Evolutionary conservation across 345 rosid genomes (phyloP).

Genomic region (Luvunga scandens): DNA sequence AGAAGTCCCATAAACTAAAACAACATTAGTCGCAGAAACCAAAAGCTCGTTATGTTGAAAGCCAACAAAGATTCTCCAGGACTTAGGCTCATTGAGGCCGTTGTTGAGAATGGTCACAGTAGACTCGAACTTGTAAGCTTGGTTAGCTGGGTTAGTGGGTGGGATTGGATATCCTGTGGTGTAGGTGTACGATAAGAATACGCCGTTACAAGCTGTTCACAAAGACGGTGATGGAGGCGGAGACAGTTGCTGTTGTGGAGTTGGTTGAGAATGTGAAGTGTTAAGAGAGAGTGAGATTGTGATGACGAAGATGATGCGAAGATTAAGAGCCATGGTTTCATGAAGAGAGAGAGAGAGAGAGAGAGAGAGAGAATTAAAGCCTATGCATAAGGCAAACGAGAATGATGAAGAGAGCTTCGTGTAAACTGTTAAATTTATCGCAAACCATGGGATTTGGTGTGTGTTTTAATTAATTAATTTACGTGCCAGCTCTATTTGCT

Average conservation of each 20-base stretch:
- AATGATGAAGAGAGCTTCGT: not conserved
- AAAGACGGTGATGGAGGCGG: slow-evolving; percentile 18
- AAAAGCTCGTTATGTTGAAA: slow-evolving; percentile 66
- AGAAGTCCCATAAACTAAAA: slow-evolving; percentile 65
- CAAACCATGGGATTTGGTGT: not conserved
- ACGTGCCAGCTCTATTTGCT: slow-evolving; percentile 19
- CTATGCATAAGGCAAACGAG: not conserved
- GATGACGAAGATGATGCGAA: not conserved
- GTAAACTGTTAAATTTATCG: not conserved
- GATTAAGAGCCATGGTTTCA: slow-evolving; percentile 7
- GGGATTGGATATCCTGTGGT: slow-evolving; percentile 43
- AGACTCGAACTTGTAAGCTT: slow-evolving; percentile 84
- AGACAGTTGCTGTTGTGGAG: not conserved
- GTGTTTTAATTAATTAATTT: not conserved
- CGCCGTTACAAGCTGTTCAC: slow-evolving; percentile 54
- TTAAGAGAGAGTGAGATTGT: slow-evolving; percentile 1
- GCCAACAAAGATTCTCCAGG: slow-evolving; percentile 74
- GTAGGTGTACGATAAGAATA: slow-evolving; percentile 63
- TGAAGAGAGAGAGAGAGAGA: not conserved
- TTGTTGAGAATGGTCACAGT: slow-evolving; percentile 65
- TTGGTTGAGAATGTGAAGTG: slow-evolving; percentile 9
- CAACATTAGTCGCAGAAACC: slow-evolving; percentile 69
- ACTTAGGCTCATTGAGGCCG: slow-evolving; percentile 61
- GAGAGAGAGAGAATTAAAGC: not conserved
- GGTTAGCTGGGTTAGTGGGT: slow-evolving; percentile 56